Evolutionary conservation across 2,329 filamentous ascomycete species (phyloP).

Genomic region (Pyricularia sp.): DNA sequence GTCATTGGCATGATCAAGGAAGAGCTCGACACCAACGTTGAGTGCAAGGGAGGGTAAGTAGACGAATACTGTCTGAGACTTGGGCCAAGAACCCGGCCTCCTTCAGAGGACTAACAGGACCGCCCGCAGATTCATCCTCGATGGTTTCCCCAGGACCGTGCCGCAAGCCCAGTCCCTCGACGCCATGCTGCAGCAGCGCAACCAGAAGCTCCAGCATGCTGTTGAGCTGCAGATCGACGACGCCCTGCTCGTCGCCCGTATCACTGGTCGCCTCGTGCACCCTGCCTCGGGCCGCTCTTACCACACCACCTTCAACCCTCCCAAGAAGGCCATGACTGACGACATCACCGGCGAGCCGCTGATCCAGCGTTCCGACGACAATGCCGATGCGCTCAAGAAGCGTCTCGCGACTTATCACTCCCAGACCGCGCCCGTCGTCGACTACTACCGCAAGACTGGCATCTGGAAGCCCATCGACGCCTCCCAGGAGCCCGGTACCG

Average conservation of each 20-base stretch:
- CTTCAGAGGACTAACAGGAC: not conserved
- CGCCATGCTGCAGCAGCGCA: constrained; percentile 70
- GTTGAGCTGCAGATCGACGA: constrained; percentile 97
- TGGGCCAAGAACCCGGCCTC: not conserved
- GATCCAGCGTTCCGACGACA: constrained; percentile 94
- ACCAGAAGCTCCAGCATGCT: constrained; percentile 86
- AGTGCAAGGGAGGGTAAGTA: constrained; percentile 90
- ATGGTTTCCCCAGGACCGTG: constrained; percentile 96
- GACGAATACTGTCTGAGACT: not conserved
- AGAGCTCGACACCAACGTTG: constrained; percentile 85
- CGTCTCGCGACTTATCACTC: constrained; percentile 85
- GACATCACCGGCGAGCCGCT: constrained; percentile 94
- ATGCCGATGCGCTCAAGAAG: constrained; percentile 92
- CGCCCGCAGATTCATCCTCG: constrained; percentile 78
- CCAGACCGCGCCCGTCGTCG: constrained; percentile 86
- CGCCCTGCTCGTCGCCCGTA: constrained; percentile 82
- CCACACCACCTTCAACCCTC: constrained; percentile 98
- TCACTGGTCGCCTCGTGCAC: constrained; percentile 93
- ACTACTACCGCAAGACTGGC: constrained; percentile 94
- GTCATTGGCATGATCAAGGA: constrained; percentile 99
- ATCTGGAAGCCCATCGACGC: constrained; percentile 97
- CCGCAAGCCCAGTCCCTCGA: constrained; percentile 92
- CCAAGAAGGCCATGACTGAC: constrained; percentile 88
- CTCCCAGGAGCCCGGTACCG: constrained; percentile 88
- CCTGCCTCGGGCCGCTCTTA: constrained; percentile 93